Evolutionary conservation across 345 rosid genomes (phyloP), one percentile per base, ranked within the genome.

Genomic region (Alliaria petiolata): DNA sequence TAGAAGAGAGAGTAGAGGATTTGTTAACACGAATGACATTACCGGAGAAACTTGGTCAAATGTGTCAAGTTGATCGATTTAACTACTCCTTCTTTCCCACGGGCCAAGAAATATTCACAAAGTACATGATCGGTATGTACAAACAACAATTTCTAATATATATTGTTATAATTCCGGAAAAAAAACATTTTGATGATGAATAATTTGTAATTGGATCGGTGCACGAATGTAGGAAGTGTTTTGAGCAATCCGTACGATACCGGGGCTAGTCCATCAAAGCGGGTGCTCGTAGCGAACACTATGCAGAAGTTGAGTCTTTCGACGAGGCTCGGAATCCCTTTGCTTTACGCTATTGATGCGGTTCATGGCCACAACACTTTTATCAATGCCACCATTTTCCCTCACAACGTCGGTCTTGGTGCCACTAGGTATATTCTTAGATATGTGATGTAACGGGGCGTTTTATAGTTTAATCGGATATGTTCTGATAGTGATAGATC

Each of bases 341-440:
- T 87, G 84, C 83, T 93, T n/a, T 90, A 93, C 67, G 88, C 93
- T 40, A 81, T 93, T 51, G 98, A 93, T 80, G 91, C 88, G 15
- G 93, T 93, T 77, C 97, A 93, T 69, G 96, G 97, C 7, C 85
- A 90, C 75, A 87, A 75, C 78, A 85, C 79, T 73, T 87, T 90
- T 33, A 88, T 87, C 70, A 86, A 89, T n/a, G 93, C 97, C 11
- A 93, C 98, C 4, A 57, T 93, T 0, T 90, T 93, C 62, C 98
- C 98, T 25, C 98, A 93, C 70, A 93, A 93, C 42, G 71, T 93
- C 5, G 96, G 93, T 5, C 86, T 93, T 7, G 96, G 98, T 34
- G 91, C 91, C 55, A 90, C 97, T 33, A 83, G 96, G 96, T 82
- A 60, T 26, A 19, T 57, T 25, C 42, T 9, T 14, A 25, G 25